Evolutionary conservation across 164 flowering plant genomes (phyloP), one percentile per base, ranked within the genome.

Genomic region (Umbilicus rupestris): DNA sequence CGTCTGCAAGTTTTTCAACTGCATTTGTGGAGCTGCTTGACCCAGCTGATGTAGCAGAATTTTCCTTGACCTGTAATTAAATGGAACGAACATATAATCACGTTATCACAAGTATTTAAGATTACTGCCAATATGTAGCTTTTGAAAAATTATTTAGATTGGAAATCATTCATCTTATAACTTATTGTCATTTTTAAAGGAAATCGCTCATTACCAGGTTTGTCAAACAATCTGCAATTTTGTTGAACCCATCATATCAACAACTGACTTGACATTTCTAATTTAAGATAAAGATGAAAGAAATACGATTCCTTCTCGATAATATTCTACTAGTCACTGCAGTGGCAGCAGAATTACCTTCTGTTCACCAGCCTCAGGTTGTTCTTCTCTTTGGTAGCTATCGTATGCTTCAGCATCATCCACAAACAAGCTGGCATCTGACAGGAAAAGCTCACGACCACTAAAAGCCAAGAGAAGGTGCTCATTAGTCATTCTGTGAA

Each of bases 371-470:
- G 5, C 74, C 17, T 71, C 74, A 58, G 74, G 30, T 73, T 79
- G 76, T 68, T 81, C 84, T 66, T 78, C 78, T 72, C 84, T 81
- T 22, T 77, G 75, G 66, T 81, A 83, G 37, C 75, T 62, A 60
- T 85, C 87, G 73, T 78, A 83, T 35, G 89, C 85, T 73, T 73
- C 89, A 69, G 67, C 93, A 80, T 90, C 96, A 80, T 92, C 96
- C 72, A 92, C 92, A 79, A 92, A 92, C 84, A 81, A 76, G 77
- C 98, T 88, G 41, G 98, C 74, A 83, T 92, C 84, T 44, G 92
- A 78, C 20, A 90, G 80, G 69, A 92, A 92, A 33, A 83, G 74
- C 78, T 85, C 87, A 24, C 90, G 84, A 10, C 87, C 89, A 75
- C 89, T 85, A 80, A 41, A 6, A 24, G 58, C 30, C 58, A 24